Conservation (phyloP, 1,139 yeast species). For the Hyphopichia wangnamkhiaoensis region DNA sequence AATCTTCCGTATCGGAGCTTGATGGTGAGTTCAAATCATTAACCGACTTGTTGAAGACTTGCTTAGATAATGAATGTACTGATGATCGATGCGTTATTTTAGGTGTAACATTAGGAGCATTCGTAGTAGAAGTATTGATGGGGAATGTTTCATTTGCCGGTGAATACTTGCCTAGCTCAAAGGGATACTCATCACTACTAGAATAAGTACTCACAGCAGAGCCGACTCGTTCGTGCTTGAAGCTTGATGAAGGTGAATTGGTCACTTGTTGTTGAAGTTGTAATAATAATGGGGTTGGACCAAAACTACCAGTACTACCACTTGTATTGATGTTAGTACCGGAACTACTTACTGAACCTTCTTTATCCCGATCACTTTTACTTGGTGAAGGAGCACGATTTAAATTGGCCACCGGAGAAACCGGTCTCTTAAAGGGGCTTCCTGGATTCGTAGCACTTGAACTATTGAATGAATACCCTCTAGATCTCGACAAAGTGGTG, state of each 20-base stretch:
- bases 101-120: constrained; percentile 1
- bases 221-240: constrained; percentile 34
- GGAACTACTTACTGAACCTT: not conserved
- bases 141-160: constrained; percentile 12
- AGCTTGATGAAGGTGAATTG: constrained; percentile 25
- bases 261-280: constrained; percentile 17
- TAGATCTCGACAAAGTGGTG: constrained; percentile 34
- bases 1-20: constrained; percentile 71
- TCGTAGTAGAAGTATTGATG: constrained; percentile 8
- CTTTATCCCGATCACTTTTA: constrained; percentile 10
- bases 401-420: constrained; percentile 29
- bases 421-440: constrained; percentile 43
- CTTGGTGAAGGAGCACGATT: constrained; percentile 23
- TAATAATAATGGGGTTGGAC: constrained; percentile 16
- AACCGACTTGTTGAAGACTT: constrained; percentile 19
- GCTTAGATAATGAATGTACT: constrained; percentile 30
- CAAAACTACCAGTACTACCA: not conserved
- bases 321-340: not conserved
- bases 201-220: constrained; percentile 37
- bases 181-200: constrained; percentile 40
- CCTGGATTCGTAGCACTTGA: constrained; percentile 12
- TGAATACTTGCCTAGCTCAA: constrained; percentile 18
- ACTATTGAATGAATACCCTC: constrained; percentile 41
- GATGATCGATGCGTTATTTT: constrained; percentile 23
- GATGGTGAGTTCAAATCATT: constrained; percentile 58